These are phyloP conservation scores for Fistulina hepatica DNA, from an alignment of 1,284 basidiomycete genomes.

Conservation along the genomic window DNA sequence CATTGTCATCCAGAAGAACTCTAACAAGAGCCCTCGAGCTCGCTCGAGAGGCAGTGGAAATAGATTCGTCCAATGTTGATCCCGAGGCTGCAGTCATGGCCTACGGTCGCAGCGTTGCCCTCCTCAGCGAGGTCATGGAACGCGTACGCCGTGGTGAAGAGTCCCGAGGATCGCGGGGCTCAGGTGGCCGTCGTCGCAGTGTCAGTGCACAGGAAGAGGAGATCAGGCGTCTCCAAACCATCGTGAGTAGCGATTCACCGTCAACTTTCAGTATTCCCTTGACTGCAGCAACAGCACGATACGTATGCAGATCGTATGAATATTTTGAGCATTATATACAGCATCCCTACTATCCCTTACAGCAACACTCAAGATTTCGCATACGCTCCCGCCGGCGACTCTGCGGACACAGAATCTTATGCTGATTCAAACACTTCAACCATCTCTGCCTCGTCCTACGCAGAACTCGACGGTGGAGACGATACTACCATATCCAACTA, in stretches of 20 bases:
- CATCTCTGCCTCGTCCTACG: conserved; percentile 38
- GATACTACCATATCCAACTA: no score
- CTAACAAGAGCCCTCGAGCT: conserved; percentile 70
- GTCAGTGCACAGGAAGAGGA: conserved; percentile 79
- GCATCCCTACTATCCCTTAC: conserved; percentile 62
- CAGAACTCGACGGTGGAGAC: conserved; percentile 28
- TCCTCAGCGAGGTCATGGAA: conserved; percentile 81
- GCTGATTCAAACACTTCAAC: conserved; percentile 36
- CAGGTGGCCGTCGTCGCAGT: conserved; percentile 51
- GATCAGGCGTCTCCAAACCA: conserved; percentile 66
- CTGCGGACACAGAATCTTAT: conserved; percentile 7
- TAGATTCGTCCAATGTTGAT: conserved; percentile 73
- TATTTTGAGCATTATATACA: conserved; percentile 76
- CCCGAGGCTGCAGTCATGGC: conserved; percentile 72
- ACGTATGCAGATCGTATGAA: conserved; percentile 84
- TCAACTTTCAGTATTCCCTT: conserved; percentile 10
- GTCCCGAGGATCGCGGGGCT: conserved; percentile 42
- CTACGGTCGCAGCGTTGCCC: conserved; percentile 70
- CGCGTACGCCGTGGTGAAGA: conserved; percentile 74
- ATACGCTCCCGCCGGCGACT: no score
- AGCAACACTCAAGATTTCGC: conserved; percentile 45
- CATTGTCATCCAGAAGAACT: conserved; percentile 67
- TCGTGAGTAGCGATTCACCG: conserved; percentile 40
- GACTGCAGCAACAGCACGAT: conserved; percentile 52
- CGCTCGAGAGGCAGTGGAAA: conserved; percentile 71